Evolutionary conservation across 2,329 filamentous ascomycete species (phyloP).

Genomic region (Calonectria hawksworthii): DNA sequence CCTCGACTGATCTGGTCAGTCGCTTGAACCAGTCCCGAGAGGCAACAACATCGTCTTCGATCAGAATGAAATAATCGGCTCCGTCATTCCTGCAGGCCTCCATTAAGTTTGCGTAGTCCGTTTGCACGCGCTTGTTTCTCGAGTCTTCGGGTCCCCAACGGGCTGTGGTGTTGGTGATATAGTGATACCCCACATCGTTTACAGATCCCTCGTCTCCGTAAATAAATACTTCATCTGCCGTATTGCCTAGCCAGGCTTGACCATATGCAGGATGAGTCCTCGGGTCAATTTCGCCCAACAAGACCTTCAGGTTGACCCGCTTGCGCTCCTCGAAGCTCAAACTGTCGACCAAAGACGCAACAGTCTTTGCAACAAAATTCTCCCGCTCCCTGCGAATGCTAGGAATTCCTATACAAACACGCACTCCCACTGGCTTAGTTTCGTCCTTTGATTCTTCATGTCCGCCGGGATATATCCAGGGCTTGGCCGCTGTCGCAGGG

Average conservation of each 20-base stretch:
- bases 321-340: conserved; percentile 45
- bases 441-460: background rate
- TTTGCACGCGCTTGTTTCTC: conserved; percentile 45
- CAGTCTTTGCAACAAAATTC: conserved; percentile 42
- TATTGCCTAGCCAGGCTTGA: conserved; percentile 45
- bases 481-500: conserved; percentile 10
- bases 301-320: conserved; percentile 44
- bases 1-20: conserved; percentile 36
- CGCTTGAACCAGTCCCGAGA: conserved; percentile 48
- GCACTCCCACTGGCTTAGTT: conserved; percentile 10
- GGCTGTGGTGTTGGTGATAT: conserved; percentile 25
- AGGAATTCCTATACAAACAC: conserved; percentile 48
- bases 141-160: conserved; percentile 26
- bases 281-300: conserved; percentile 48
- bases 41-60: conserved; percentile 52
- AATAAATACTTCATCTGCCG: conserved; percentile 48
- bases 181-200: conserved; percentile 18
- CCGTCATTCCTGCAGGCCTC: conserved; percentile 39
- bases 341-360: conserved; percentile 49
- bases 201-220: conserved; percentile 35
- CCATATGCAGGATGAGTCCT: conserved; percentile 45
- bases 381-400: conserved; percentile 43
- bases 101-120: conserved; percentile 47
- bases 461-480: conserved; percentile 19
- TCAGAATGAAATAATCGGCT: conserved; percentile 46